A percentile compares a stretch with the other conserved stretches of the same genome.
These are phyloP conservation scores for Candida sanyaensis DNA, from an alignment of 1,139 yeast species.

Conservation along the genomic window DNA sequence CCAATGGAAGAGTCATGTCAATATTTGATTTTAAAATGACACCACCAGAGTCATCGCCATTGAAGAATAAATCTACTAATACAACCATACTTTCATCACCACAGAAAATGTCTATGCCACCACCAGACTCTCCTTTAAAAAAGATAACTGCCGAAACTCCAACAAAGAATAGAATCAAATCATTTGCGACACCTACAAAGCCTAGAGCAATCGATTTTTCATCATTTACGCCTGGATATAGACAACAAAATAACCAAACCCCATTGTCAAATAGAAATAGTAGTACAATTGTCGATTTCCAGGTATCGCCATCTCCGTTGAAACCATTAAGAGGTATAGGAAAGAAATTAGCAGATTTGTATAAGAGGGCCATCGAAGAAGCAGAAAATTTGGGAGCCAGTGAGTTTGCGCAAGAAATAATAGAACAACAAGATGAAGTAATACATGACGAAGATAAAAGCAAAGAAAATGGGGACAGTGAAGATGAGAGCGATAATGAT, in stretches of 20 bases:
- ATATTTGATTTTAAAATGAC: slow-evolving; percentile 56
- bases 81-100: neutral
- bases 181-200: slow-evolving; percentile 10
- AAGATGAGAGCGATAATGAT: slow-evolving; percentile 14
- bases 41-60: slow-evolving; percentile 50
- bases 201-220: slow-evolving; percentile 1
- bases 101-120: slow-evolving; percentile 2
- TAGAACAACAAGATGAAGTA: slow-evolving; percentile 11
- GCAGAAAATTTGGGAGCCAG: slow-evolving; percentile 13
- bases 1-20: slow-evolving; percentile 67
- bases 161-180: slow-evolving; percentile 8
- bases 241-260: slow-evolving; percentile 11
- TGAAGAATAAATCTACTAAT: slow-evolving; percentile 18
- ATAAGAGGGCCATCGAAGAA: slow-evolving; percentile 33
- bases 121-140: slow-evolving; percentile 9
- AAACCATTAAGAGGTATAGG: slow-evolving; percentile 39
- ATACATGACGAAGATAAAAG: neutral
- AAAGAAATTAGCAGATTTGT: slow-evolving; percentile 36
- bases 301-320: slow-evolving; percentile 49
- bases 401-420: slow-evolving; percentile 14
- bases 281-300: slow-evolving; percentile 21
- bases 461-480: neutral
- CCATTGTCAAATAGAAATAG: slow-evolving; percentile 7
- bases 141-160: slow-evolving; percentile 11
- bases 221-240: slow-evolving; percentile 33